A percentile compares a stretch with the other conserved stretches of the same genome.
Conservation (phyloP, 2,329 filamentous ascomycete species). For the Thelonectria blattea region DNA sequence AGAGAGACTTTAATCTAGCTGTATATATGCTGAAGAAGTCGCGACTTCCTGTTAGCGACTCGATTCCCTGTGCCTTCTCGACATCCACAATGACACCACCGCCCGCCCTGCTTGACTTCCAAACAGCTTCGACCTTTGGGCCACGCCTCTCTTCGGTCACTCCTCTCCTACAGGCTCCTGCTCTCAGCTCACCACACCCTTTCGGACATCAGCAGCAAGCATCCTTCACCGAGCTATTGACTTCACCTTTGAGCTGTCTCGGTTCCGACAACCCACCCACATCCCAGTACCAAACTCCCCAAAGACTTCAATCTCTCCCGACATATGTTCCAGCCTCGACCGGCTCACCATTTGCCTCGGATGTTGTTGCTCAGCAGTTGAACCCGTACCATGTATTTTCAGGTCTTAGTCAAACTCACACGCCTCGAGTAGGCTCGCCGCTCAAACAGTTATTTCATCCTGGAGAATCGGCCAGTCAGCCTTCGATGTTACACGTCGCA, state of each 20-base stretch:
- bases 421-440: slow-evolving; percentile 39
- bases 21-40: slow-evolving; percentile 42
- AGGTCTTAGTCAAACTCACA: slow-evolving; percentile 23
- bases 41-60: slow-evolving; percentile 38
- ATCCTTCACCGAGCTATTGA: slow-evolving; percentile 27
- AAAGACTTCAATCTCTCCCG: slow-evolving; percentile 24
- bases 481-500: background rate
- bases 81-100: background rate
- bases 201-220: slow-evolving; percentile 8
- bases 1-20: slow-evolving; percentile 42
- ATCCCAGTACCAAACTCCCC: slow-evolving; percentile 3
- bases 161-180: slow-evolving; percentile 1
- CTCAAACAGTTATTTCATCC: slow-evolving; percentile 31
- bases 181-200: background rate
- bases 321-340: slow-evolving; percentile 2
- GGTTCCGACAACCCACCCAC: background rate
- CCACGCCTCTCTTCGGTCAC: slow-evolving; percentile 39
- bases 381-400: slow-evolving; percentile 37
- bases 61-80: slow-evolving; percentile 14
- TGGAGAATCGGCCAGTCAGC: background rate
- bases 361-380: slow-evolving; percentile 18
- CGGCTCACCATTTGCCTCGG: background rate
- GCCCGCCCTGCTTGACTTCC: background rate
- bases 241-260: slow-evolving; percentile 9
- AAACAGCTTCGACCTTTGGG: slow-evolving; percentile 16